These are phyloP conservation scores for Elymus sibiricus DNA, from an alignment of 176 grass and related monocot species.

Conservation along the genomic window DNA sequence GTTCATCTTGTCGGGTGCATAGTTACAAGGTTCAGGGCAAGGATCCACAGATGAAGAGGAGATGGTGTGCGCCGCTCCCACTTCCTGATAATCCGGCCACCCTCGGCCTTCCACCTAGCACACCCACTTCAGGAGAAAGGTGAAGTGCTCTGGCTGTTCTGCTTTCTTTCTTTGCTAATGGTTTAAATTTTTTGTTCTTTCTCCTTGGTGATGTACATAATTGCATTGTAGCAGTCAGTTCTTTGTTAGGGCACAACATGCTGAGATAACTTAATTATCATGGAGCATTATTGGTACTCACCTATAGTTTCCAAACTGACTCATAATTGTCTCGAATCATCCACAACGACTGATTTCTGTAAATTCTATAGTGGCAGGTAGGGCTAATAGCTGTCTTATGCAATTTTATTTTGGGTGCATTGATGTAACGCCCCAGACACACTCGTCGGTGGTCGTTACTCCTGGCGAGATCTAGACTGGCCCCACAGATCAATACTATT, in stretches of 20 bases:
- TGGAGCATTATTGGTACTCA: not conserved
- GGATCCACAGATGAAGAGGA: not conserved
- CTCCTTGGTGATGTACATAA: not conserved
- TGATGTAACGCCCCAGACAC: no score
- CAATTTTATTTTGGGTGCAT: not conserved
- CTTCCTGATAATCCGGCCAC: not conserved
- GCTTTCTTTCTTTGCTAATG: not conserved
- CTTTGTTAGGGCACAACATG: not conserved
- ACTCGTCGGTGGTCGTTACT: no score
- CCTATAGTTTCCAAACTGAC: not conserved
- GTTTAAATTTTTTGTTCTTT: not conserved
- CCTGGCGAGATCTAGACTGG: no score
- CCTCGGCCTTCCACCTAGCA: not conserved
- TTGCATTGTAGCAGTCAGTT: not conserved
- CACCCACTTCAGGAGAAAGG: not conserved
- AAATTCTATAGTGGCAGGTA: not conserved
- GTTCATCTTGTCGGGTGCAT: no score
- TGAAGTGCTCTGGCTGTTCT: not conserved
- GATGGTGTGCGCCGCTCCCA: not conserved
- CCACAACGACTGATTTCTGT: not conserved
- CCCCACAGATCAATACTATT: no score
- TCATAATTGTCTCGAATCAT: not conserved
- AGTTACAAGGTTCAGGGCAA: not conserved
- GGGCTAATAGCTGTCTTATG: not conserved
- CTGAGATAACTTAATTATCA: not conserved